These are phyloP conservation scores for Aphanomyces invadans DNA, from an alignment of 352 stramenopile genomes.

Conservation along the genomic window DNA sequence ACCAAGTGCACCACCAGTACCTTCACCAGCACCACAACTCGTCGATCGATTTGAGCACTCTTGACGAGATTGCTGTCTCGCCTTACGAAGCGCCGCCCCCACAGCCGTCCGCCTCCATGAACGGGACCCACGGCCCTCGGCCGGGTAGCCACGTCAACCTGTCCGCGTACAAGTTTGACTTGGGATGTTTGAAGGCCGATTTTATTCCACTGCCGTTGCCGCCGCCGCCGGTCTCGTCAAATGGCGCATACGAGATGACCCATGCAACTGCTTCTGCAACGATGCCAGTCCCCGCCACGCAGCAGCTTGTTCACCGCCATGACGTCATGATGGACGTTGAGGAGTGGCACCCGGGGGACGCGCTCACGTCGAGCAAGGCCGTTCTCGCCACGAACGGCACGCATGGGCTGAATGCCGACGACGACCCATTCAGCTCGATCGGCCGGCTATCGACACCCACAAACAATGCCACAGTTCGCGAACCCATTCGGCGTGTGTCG, in stretches of 20 bases:
- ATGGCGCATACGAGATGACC: no score
- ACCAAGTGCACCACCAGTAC: no score
- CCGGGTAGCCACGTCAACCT: constrained; percentile 30
- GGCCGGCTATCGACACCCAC: constrained; percentile 30
- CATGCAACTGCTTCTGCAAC: no score
- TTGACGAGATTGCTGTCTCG: no score
- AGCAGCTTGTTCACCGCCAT: neutral
- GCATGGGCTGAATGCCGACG: neutral
- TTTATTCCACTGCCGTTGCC: constrained; percentile 65
- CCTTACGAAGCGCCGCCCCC: no score
- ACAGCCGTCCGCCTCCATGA: no score
- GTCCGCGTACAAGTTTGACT: constrained; percentile 49
- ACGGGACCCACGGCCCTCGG: no score
- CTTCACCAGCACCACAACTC: no score
- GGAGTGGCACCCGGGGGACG: neutral
- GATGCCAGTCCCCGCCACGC: no score
- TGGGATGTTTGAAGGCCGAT: constrained; percentile 61
- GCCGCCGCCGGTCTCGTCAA: no score
- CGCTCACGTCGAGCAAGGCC: neutral
- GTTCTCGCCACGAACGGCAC: neutral
- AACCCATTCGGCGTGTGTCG: constrained; percentile 66
- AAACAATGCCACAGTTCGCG: neutral
- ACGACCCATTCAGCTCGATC: neutral
- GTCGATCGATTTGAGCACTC: no score
- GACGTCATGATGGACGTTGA: neutral